Evolutionary conservation across 1,284 basidiomycete genomes (phyloP).

Genomic region (Trichosporon sp.): DNA sequence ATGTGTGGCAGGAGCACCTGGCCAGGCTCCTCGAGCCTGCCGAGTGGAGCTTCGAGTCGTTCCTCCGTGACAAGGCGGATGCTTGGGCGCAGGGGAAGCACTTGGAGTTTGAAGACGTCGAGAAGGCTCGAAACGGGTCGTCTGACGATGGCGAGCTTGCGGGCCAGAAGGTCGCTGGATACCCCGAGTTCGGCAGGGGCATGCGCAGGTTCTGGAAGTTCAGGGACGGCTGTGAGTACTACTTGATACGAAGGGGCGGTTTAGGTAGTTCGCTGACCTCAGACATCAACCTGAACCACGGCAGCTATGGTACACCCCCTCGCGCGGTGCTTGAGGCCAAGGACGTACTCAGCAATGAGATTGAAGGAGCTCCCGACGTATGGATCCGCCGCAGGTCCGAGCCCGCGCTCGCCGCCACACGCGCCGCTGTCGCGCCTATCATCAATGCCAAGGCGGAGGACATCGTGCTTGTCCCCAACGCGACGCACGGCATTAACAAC

Average conservation of each 20-base stretch:
- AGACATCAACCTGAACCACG: slow-evolving; percentile 69
- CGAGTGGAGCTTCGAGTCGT: slow-evolving; percentile 64
- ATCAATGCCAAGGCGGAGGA: slow-evolving; percentile 67
- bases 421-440: slow-evolving; percentile 64
- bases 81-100: slow-evolving; percentile 42
- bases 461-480: slow-evolving; percentile 67
- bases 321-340: slow-evolving; percentile 64
- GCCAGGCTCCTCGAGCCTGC: slow-evolving; percentile 63
- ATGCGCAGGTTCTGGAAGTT: slow-evolving; percentile 66
- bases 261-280: slow-evolving; percentile 13
- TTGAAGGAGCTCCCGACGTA: slow-evolving; percentile 67
- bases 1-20: slow-evolving; percentile 65
- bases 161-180: slow-evolving; percentile 39
- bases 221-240: slow-evolving; percentile 59
- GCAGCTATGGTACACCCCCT: slow-evolving; percentile 71
- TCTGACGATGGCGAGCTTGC: slow-evolving; percentile 36
- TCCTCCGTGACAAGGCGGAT: slow-evolving; percentile 46
- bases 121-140: slow-evolving; percentile 64
- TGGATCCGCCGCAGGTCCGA: slow-evolving; percentile 63
- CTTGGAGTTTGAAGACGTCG: slow-evolving; percentile 67
- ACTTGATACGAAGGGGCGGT: too few species aligned
- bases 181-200: slow-evolving; percentile 63
- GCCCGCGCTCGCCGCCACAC: slow-evolving; percentile 58
- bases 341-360: slow-evolving; percentile 59
- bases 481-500: slow-evolving; percentile 69